Evolutionary conservation across 345 rosid genomes (phyloP).

Genomic region (Clarkia xantiana): DNA sequence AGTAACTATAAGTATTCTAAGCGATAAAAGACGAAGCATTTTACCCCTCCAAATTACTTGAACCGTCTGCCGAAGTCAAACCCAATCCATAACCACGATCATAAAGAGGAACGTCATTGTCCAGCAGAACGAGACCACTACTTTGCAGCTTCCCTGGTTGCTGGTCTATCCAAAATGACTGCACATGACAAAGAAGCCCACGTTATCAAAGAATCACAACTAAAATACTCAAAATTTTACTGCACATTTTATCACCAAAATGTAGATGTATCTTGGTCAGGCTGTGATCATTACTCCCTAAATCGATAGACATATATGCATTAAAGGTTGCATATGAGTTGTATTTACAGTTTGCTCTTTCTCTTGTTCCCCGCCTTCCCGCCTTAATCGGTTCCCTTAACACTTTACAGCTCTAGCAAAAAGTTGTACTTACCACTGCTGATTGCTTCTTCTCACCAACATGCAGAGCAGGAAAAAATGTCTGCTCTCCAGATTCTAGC

Average conservation of each 20-base stretch:
- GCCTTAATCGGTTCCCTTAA: neutral
- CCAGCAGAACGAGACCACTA: constrained; percentile 24
- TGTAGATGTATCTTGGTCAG: no score
- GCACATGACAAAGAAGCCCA: constrained; percentile 11
- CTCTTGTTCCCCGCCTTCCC: no score
- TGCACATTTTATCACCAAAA: no score
- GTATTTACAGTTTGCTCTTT: no score
- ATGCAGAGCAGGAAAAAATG: constrained; percentile 63
- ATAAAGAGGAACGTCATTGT: constrained; percentile 66
- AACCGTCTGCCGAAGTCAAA: constrained; percentile 52
- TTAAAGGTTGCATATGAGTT: no score
- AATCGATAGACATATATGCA: no score
- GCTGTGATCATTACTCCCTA: no score
- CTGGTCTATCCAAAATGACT: constrained; percentile 86
- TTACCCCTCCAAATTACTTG: constrained; percentile 63
- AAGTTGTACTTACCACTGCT: constrained; percentile 48
- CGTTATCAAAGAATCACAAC: neutral
- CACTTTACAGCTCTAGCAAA: neutral
- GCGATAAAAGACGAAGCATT: no score
- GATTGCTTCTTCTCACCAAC: constrained; percentile 53
- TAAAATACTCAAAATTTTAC: neutral
- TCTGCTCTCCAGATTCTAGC: constrained; percentile 74
- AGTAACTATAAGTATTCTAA: no score
- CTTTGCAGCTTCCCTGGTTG: constrained; percentile 27
- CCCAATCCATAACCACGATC: constrained; percentile 77